Evolutionary conservation across 2,329 filamentous ascomycete species (phyloP).

Genomic region (Hymenoscyphus occultus): DNA sequence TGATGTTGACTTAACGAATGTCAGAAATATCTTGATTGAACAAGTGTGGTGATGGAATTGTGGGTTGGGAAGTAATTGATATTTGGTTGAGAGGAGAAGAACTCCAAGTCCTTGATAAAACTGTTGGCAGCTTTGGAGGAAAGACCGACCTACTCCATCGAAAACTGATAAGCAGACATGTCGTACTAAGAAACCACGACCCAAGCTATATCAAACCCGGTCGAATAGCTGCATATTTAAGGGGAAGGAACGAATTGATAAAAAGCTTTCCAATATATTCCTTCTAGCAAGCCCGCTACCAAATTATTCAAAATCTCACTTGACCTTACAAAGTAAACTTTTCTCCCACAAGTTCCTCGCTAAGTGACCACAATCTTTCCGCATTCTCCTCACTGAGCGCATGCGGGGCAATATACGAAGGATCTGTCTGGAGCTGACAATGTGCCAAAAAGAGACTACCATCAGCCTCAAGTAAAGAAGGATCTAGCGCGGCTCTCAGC

Average conservation of each 20-base stretch:
- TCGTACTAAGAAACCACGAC: no score
- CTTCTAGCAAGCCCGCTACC: not conserved
- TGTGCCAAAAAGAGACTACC: conserved; percentile 14
- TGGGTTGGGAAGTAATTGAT: not conserved
- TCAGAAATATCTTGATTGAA: not conserved
- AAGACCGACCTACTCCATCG: not conserved
- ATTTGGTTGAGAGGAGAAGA: not conserved
- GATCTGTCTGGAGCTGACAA: conserved; percentile 10
- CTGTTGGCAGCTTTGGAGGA: not conserved
- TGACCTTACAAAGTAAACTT: conserved; percentile 34
- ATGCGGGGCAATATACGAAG: conserved; percentile 5
- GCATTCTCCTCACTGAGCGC: conserved; percentile 32
- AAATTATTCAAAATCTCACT: not conserved
- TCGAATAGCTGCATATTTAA: no score
- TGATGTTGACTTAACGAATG: not conserved
- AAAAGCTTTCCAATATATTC: not conserved
- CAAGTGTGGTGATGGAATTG: not conserved
- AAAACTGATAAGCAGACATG: no score
- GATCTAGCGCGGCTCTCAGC: conserved; percentile 41
- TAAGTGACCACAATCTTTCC: conserved; percentile 45
- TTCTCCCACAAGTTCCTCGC: conserved; percentile 44
- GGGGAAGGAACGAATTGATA: no score
- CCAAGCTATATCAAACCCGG: no score
- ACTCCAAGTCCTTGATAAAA: not conserved
- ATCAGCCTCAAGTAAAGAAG: conserved; percentile 26